Evolutionary conservation across 169 alveolate genomes (phyloP), one percentile per base, ranked within the genome.

Genomic region (Blepharisma undulans): DNA sequence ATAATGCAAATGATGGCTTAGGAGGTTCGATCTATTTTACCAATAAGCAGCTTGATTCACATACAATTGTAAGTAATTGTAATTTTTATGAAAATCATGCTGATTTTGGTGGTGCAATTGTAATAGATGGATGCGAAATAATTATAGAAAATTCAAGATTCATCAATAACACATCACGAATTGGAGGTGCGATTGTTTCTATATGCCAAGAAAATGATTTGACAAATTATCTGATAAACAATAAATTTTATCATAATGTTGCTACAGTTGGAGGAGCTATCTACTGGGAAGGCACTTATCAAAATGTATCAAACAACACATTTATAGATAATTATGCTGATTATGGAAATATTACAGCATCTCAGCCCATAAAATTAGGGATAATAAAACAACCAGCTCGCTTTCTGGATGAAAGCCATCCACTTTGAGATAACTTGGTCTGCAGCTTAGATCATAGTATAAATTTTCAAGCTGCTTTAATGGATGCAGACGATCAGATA

Each of bases 291-390:
- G 8, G 8, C 60, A 36, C 4, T 36, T 36, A 36, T 36, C 60
- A 36, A 36, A 36, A 8, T 36, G 60, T 36, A 36, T 36, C 60
- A 36, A 36, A 72, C 30, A 72, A 72, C 30, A 72, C 79, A 6
- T 25, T 22, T 72, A 22, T 72, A 6, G 79, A 72, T 22, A 82
- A 82, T 21, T 29, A 82, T 18, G 30, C 72, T 4, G 84, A 82
- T 5, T 82, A 82, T 30, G 89, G 89, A n/a, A 77, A 84, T 36
- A 59, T 3, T 8, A 33, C 60, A 84, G 89, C 89, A 0, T 84
- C 89, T 22, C 27, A 59, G 7, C 89, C 81, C 0, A 6, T 29
- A 74, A 74, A 5, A 25, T 74, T 74, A 5, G 2, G 0, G 1
- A 74, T 74, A 4, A 25, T 5, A 2, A 22, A 74, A 0, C 29